Conservation (phyloP, 306 rosid species). For the Prunus davidiana region DNA sequence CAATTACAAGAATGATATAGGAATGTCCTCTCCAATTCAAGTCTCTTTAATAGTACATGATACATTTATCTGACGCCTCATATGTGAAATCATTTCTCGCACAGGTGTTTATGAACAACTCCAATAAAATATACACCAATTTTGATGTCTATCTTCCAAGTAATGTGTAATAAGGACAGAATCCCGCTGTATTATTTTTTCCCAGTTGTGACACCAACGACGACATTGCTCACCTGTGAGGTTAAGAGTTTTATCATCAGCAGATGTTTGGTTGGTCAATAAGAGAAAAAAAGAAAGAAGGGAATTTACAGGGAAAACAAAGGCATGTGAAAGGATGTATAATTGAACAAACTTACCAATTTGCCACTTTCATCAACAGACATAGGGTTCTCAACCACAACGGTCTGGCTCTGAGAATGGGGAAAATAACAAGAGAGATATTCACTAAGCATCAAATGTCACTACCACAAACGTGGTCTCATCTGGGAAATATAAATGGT, state of each 20-base stretch:
- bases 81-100: slow-evolving; percentile 14
- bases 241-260: slow-evolving; percentile 19
- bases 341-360: slow-evolving; percentile 50
- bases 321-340: neutral
- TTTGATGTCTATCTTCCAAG: slow-evolving; percentile 14
- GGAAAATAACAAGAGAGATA: slow-evolving; percentile 21
- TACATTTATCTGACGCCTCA: slow-evolving; percentile 13
- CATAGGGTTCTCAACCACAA: slow-evolving; percentile 98
- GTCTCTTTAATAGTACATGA: neutral
- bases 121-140: slow-evolving; percentile 29
- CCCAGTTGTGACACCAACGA: slow-evolving; percentile 85
- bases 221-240: slow-evolving; percentile 94
- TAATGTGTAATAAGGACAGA: slow-evolving; percentile 7
- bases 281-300: neutral
- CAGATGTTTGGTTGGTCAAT: slow-evolving; percentile 6
- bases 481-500: neutral
- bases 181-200: slow-evolving; percentile 46
- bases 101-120: slow-evolving; percentile 17
- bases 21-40: neutral
- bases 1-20: slow-evolving; percentile 15
- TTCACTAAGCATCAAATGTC: slow-evolving; percentile 1
- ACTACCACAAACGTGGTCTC: neutral
- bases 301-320: slow-evolving; percentile 5
- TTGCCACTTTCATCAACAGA: slow-evolving; percentile 90
- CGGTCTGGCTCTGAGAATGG: slow-evolving; percentile 79